Evolutionary conservation across 768 basidiomycete species (phyloP).

Genomic region (Cantharellus cinnabarinus): DNA sequence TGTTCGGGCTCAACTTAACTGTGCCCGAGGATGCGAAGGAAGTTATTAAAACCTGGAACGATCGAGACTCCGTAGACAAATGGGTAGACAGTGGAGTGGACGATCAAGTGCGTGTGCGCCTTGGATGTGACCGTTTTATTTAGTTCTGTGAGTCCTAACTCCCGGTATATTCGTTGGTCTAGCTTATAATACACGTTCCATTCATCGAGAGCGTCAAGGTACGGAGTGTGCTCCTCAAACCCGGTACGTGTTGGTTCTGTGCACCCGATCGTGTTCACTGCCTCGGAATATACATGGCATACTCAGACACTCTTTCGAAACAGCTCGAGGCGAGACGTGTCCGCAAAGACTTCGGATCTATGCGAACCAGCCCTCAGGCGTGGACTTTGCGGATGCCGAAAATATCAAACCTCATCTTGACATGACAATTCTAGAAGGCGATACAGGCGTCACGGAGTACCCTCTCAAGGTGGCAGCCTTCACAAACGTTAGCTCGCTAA

Average conservation of each 20-base stretch:
- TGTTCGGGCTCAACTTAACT: constrained; percentile 59
- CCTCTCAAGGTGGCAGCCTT: constrained; percentile 60
- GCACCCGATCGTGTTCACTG: not conserved
- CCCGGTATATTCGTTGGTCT: not conserved
- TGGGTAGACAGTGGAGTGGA: constrained; percentile 67
- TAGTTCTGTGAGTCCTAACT: not conserved
- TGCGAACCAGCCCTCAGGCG: constrained; percentile 50
- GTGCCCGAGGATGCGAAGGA: constrained; percentile 64
- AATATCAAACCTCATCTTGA: constrained; percentile 46
- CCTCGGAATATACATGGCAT: not conserved
- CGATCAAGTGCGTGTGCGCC: constrained; percentile 39
- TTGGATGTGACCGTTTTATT: no score
- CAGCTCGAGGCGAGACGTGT: constrained; percentile 41
- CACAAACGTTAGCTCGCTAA: constrained; percentile 48
- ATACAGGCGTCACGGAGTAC: constrained; percentile 50
- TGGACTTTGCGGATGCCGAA: constrained; percentile 62
- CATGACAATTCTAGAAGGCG: constrained; percentile 50
- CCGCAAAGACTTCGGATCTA: constrained; percentile 59
- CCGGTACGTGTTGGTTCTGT: constrained; percentile 29
- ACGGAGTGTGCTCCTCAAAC: constrained; percentile 51
- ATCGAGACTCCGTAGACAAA: constrained; percentile 42
- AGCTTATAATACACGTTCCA: constrained; percentile 69
- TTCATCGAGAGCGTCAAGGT: constrained; percentile 62
- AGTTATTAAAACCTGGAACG: constrained; percentile 65
- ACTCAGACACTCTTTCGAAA: constrained; percentile 21